A percentile compares a stretch with the other conserved stretches of the same genome.
Conservation (phyloP, 192 early-diverging fungal genomes). For the Backusella macrospora region DNA sequence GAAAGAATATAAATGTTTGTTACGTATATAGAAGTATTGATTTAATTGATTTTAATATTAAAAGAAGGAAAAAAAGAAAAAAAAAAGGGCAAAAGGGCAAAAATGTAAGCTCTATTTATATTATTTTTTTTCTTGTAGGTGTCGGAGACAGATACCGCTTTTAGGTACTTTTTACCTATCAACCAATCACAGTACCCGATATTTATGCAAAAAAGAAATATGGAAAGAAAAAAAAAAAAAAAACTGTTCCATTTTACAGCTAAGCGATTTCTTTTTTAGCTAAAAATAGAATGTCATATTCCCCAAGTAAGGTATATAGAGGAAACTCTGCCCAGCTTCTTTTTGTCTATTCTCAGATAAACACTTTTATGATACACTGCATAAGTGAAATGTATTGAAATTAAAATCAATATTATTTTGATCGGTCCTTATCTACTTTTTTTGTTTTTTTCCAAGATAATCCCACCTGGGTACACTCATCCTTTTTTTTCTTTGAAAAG, state of each 20-base stretch:
- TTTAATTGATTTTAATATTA: too few species aligned
- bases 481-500: neutral
- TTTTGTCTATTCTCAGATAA: neutral
- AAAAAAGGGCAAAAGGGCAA: neutral
- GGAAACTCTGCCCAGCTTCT: neutral
- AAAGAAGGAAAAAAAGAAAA: neutral
- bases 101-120: neutral
- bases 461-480: too few species aligned
- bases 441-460: too few species aligned
- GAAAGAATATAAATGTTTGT: neutral
- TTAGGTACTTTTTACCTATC: neutral
- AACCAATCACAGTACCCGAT: neutral
- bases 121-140: neutral
- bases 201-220: neutral
- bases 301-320: neutral
- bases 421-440: too few species aligned
- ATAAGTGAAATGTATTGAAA: too few species aligned
- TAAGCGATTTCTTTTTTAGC: neutral
- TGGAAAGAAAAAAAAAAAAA: neutral
- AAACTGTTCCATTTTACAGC: neutral
- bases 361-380: too few species aligned
- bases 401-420: too few species aligned
- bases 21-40: neutral
- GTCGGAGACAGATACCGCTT: slow-evolving; percentile 5
- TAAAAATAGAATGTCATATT: slow-evolving; percentile 6